Base-by-base conservation (phyloP, 2,329 filamentous ascomycete genomes). In the Pseudogymnoascus sp. region DNA sequence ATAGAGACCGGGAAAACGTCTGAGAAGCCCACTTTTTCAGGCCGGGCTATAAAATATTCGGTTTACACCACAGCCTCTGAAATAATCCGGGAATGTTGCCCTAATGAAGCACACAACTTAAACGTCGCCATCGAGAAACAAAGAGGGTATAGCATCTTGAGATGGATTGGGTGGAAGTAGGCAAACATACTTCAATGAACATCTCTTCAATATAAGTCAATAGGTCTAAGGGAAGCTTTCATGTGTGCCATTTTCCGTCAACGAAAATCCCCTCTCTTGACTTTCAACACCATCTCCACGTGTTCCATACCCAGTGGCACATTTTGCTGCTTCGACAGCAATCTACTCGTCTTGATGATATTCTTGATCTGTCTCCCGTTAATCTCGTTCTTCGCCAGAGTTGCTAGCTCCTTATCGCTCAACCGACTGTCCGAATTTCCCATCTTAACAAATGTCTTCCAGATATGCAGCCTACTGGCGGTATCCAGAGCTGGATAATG, bases 331-430 rank as follows among this genome's bases (percentile, higher is more conserved):
- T 66, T 64, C 41, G 67, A 66, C 57, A 72, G 61, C 43, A 70
- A 68, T 12, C 66, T 63, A 8, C 64, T 68, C 2, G 71, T 73
- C 65, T 70, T 70, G 11, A 72, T 67, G 7, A 67, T 66, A 65
- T 74, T 74, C 66, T 74, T 73, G 38, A 74, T 74, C 65, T 72
- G 67, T 37, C 72, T 64, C 6, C 72, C 71, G 61, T 74, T 74
- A 12, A 73, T 63, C 14, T 68, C 65, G 2, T 66, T 63, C 9
- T 65, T 39, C 0, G 66, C 62, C 12, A 71, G 37, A 6, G 8
- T 60, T 5, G 30, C 61, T 4, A 70, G 6, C 6, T 70, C 65
- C 15, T 50, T 58, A 18, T 66, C 64, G 9, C 25, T 60, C 25
- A 65, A 41, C 18, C 64, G 20, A 20, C 61, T 62, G 2, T 63